Evolutionary conservation across 2,329 filamentous ascomycete genomes (phyloP), one percentile per base, ranked within the genome.

Genomic region (Penicillium thymicola): DNA sequence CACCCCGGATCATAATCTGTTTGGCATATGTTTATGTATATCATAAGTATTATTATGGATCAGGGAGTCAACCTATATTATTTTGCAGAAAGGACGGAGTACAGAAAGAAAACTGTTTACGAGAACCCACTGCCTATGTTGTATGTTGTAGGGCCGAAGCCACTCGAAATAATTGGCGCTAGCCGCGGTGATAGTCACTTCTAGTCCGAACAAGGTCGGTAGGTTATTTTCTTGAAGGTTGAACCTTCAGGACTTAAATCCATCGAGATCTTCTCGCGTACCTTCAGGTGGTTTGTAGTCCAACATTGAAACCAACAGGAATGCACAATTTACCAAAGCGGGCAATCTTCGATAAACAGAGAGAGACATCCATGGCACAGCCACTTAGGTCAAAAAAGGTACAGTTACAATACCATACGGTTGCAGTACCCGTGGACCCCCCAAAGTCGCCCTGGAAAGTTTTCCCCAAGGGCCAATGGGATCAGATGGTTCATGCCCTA

Each of bases 301-400:
- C 30, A 46, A 34, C 18, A 7, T 10, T 23, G 28, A 23, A 5
- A 28, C 27, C 38, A 51, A 11, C 28, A 34, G 47, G 61, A 64
- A 64, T 64, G 60, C 34, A 27, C 18, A 34, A 38, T 59, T 36
- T 34, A 42, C 38, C 27, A 46, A 48, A 52, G 34, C 21, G 45
- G 42, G 14, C 34, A 38, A 43, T 54, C 37, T 40, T 27, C 18
- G 38, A 51, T 34, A 46, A 52, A 45, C 54, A 54, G 25, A 23
- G 18, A 18, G 9, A 13, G 38, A 41, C 44, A 51, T 28, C 30
- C 23, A 54, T 30, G 30, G 46, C 53, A 59, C 55, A 60, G 62
- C 62, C 62, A 65, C 61, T 44, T 50, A 57, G 59, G 62, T 65
- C 62, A 65, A 27, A 40, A 28, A 34, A 27, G 37, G 30, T 36